These are phyloP conservation scores for Colletotrichum gigasporum DNA, from an alignment of 2,329 filamentous ascomycete species.

Conservation along the genomic window DNA sequence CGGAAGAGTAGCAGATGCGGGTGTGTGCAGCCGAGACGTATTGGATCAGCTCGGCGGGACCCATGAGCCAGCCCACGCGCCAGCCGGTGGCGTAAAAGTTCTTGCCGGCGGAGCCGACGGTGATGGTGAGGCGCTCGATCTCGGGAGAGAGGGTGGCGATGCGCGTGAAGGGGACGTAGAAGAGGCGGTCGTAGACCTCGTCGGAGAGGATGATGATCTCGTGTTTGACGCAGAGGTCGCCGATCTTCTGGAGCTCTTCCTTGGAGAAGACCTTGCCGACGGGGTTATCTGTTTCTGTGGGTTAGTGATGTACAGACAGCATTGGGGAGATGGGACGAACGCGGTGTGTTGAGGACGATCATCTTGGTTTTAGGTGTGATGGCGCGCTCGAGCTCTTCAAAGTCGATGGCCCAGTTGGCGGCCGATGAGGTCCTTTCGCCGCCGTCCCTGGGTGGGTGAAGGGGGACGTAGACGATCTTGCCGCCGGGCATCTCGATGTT, in stretches of 20 bases:
- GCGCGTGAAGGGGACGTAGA: constrained; percentile 94
- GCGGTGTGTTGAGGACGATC: constrained; percentile 88
- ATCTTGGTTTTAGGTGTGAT: constrained; percentile 93
- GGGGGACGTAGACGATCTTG: constrained; percentile 93
- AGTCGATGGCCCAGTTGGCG: constrained; percentile 87
- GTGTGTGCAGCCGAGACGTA: constrained; percentile 94
- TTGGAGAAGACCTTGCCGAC: constrained; percentile 94
- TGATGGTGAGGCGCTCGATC: constrained; percentile 86
- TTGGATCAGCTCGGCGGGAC: constrained; percentile 86
- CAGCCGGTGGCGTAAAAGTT: constrained; percentile 98
- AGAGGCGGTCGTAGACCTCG: constrained; percentile 94
- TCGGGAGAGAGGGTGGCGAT: constrained; percentile 92
- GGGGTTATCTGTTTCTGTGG: constrained; percentile 75
- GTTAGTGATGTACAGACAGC: neutral
- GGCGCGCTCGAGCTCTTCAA: constrained; percentile 80
- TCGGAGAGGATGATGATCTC: constrained; percentile 93
- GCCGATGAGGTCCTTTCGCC: constrained; percentile 83
- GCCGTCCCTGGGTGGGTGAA: constrained; percentile 87
- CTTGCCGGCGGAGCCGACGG: constrained; percentile 95
- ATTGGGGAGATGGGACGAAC: constrained; percentile 41
- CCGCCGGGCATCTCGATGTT: constrained; percentile 99
- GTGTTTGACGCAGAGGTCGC: constrained; percentile 88
- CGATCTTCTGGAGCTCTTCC: constrained; percentile 85
- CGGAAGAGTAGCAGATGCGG: constrained; percentile 93
- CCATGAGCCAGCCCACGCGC: constrained; percentile 95